Evolutionary conservation across 2,329 filamentous ascomycete species (phyloP).

Genomic region (Scytalidium sp.): DNA sequence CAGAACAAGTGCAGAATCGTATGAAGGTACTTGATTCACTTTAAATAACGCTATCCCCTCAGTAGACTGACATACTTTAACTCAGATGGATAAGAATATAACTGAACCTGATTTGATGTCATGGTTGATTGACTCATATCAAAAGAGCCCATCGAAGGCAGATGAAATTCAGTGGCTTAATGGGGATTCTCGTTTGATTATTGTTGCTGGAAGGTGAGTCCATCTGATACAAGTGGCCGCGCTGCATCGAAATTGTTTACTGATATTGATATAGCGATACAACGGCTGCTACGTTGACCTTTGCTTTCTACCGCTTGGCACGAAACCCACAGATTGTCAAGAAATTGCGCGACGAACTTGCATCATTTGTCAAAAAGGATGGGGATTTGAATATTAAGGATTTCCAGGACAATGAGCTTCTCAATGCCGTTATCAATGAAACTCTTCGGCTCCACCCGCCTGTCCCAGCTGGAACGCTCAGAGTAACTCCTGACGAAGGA

Average conservation of each 20-base stretch:
- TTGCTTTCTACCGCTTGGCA: background rate
- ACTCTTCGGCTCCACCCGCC: slow-evolving; percentile 13
- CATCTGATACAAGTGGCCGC: no score
- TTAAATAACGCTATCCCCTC: background rate
- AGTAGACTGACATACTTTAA: background rate
- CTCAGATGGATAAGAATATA: background rate
- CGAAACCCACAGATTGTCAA: background rate
- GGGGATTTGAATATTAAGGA: background rate
- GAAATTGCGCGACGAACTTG: background rate
- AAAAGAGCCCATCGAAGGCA: background rate
- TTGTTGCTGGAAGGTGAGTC: slow-evolving; percentile 32
- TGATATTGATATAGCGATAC: no score
- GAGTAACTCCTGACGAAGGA: slow-evolving; percentile 4
- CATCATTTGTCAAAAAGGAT: background rate
- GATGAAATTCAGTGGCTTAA: background rate
- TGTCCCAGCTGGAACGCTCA: slow-evolving; percentile 1
- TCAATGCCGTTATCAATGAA: slow-evolving; percentile 35
- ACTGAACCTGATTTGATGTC: slow-evolving; percentile 1
- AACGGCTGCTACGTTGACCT: background rate
- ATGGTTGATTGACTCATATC: background rate
- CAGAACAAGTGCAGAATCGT: background rate
- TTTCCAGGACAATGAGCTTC: slow-evolving; percentile 3
- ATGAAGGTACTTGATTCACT: background rate
- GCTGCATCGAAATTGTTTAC: no score
- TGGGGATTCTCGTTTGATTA: slow-evolving; percentile 18